These are phyloP conservation scores for Bertia moriformis DNA, from an alignment of 2,329 filamentous ascomycete genomes.

Conservation along the genomic window DNA sequence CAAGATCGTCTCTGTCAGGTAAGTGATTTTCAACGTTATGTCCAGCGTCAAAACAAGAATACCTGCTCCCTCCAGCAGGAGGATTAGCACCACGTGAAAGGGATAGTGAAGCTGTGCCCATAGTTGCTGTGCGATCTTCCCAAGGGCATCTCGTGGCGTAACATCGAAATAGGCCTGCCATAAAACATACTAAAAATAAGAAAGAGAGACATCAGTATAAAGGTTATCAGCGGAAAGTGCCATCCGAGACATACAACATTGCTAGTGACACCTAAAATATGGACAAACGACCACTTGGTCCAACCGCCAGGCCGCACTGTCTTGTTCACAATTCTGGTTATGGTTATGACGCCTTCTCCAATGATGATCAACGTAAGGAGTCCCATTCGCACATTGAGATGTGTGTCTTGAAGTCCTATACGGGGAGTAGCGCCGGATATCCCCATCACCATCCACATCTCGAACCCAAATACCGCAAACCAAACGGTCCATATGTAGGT, in stretches of 20 bases:
- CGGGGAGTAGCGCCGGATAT: constrained; percentile 31
- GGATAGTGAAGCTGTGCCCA: constrained; percentile 37
- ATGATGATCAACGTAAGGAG: constrained; percentile 44
- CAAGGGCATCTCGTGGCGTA: constrained; percentile 30
- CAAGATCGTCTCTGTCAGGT: background rate
- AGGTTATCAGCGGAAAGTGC: background rate
- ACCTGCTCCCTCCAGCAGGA: constrained; percentile 37
- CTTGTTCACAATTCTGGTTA: constrained; percentile 24
- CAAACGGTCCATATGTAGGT: constrained; percentile 26
- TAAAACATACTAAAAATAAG: constrained; percentile 17
- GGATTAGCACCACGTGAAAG: constrained; percentile 37
- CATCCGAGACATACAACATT: constrained; percentile 11
- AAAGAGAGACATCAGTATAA: constrained; percentile 5
- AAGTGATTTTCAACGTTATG: constrained; percentile 1
- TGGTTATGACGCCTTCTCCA: constrained; percentile 38
- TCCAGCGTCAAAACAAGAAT: constrained; percentile 18
- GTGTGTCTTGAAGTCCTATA: constrained; percentile 38
- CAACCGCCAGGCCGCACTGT: constrained; percentile 3
- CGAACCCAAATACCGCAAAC: constrained; percentile 31
- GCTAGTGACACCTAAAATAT: constrained; percentile 18
- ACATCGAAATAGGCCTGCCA: constrained; percentile 44
- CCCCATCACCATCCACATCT: constrained; percentile 27
- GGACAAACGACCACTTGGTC: constrained; percentile 13
- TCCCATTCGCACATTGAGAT: constrained; percentile 41
- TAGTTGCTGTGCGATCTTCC: constrained; percentile 34